A percentile compares a stretch with the other conserved stretches of the same genome.
These are phyloP conservation scores for Beta macrorhiza DNA, from an alignment of 179 eudicot species.

Conservation along the genomic window DNA sequence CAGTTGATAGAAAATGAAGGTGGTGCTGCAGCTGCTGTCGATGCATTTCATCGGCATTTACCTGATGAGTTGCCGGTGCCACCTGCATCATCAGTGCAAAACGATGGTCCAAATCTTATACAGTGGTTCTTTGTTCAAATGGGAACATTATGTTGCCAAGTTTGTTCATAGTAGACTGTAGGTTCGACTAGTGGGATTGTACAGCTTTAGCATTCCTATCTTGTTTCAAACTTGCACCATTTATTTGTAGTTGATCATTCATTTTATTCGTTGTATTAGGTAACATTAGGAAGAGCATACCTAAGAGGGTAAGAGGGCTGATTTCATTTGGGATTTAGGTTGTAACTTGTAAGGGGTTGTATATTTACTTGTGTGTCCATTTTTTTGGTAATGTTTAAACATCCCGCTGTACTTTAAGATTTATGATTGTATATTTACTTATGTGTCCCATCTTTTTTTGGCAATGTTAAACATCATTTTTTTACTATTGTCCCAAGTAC, in stretches of 20 bases:
- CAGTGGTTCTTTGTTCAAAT: constrained; percentile 69
- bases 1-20: constrained; percentile 61
- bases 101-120: constrained; percentile 43
- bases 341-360: background rate
- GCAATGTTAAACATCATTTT: no score
- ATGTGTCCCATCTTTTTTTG: no score
- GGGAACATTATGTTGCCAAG: constrained; percentile 47
- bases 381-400: no score
- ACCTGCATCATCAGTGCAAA: constrained; percentile 29
- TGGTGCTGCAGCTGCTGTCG: constrained; percentile 75
- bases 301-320: background rate
- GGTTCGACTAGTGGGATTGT: constrained; percentile 20
- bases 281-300: background rate
- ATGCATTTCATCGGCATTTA: constrained; percentile 70
- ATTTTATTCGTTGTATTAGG: constrained; percentile 24
- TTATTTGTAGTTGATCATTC: constrained; percentile 13
- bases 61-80: constrained; percentile 51
- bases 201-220: constrained; percentile 22
- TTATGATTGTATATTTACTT: no score
- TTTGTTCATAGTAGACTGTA: constrained; percentile 37
- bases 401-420: no score
- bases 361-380: background rate
- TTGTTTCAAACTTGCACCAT: background rate
- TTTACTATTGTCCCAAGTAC: no score
- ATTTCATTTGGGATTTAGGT: background rate